Conservation (phyloP, 352 stramenopile species). For the Paralagenidium karlingii region DNA sequence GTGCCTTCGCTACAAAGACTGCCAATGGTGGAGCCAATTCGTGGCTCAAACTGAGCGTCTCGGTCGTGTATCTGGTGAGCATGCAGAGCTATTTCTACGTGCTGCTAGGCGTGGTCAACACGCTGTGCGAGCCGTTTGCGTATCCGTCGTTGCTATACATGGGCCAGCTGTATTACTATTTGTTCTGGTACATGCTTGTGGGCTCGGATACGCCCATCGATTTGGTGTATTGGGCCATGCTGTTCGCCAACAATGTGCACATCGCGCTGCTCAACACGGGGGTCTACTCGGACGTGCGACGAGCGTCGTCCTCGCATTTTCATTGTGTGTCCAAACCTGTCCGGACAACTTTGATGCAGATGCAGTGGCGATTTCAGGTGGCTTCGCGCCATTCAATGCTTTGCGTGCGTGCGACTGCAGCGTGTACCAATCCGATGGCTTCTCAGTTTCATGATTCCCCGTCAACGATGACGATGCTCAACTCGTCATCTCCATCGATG, state of each 20-base stretch:
- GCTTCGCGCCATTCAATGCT: neutral
- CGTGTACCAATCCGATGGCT: neutral
- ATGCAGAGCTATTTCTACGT: constrained; percentile 83
- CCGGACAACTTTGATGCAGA: neutral
- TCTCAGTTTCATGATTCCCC: neutral
- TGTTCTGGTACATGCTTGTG: constrained; percentile 83
- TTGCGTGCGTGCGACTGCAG: neutral
- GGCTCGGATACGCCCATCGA: constrained; percentile 72
- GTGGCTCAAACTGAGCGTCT: constrained; percentile 65
- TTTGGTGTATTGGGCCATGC: constrained; percentile 68
- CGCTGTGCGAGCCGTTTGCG: constrained; percentile 67
- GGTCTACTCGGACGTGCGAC: constrained; percentile 75
- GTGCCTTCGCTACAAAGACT: constrained; percentile 6
- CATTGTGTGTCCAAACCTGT: neutral
- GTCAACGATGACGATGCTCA: neutral
- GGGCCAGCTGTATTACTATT: constrained; percentile 78
- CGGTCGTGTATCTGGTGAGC: constrained; percentile 54
- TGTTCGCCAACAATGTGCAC: constrained; percentile 75
- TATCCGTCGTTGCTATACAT: constrained; percentile 77
- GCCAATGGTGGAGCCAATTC: constrained; percentile 16
- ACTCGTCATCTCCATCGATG: too few relatives aligned
- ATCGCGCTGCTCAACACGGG: constrained; percentile 81
- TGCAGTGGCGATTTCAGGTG: neutral
- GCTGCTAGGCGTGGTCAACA: constrained; percentile 68
- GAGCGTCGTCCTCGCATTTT: constrained; percentile 17